These are phyloP conservation scores for Fusarium papillatum DNA, from an alignment of 2,329 filamentous ascomycete genomes.

Conservation along the genomic window DNA sequence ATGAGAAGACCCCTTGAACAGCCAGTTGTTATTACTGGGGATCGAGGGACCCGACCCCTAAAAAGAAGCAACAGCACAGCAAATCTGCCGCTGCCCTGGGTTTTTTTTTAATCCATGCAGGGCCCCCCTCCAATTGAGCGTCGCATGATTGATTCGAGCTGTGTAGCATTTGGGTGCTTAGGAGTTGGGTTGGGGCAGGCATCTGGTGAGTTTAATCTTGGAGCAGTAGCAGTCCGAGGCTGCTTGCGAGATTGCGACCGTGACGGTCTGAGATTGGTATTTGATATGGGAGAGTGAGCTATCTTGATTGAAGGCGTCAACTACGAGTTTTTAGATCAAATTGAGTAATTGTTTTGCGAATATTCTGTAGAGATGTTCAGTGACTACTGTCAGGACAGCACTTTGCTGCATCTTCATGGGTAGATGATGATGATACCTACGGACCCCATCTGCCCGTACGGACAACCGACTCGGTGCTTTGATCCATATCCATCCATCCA, in stretches of 20 bases:
- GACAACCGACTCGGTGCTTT: constrained; percentile 4
- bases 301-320: not conserved
- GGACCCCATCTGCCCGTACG: not conserved
- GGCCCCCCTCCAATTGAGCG: constrained; percentile 24
- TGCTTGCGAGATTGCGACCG: constrained; percentile 22
- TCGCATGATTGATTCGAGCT: constrained; percentile 34
- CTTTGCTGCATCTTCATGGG: not conserved
- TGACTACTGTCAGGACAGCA: not conserved
- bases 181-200: not conserved
- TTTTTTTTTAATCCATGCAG: not conserved
- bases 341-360: constrained; percentile 3
- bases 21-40: constrained; percentile 31
- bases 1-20: constrained; percentile 15
- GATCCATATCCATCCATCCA: constrained; percentile 8
- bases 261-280: not conserved
- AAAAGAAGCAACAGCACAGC: not conserved
- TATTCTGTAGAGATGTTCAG: not conserved
- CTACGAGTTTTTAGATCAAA: not conserved
- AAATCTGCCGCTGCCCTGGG: not conserved
- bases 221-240: not conserved
- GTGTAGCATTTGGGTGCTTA: constrained; percentile 6
- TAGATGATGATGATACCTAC: not conserved
- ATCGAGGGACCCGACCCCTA: constrained; percentile 20
- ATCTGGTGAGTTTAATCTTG: constrained; percentile 2
- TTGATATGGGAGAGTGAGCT: not conserved